These are phyloP conservation scores for Rossbeevera mucosa DNA, from an alignment of 768 basidiomycete genomes.

Conservation along the genomic window DNA sequence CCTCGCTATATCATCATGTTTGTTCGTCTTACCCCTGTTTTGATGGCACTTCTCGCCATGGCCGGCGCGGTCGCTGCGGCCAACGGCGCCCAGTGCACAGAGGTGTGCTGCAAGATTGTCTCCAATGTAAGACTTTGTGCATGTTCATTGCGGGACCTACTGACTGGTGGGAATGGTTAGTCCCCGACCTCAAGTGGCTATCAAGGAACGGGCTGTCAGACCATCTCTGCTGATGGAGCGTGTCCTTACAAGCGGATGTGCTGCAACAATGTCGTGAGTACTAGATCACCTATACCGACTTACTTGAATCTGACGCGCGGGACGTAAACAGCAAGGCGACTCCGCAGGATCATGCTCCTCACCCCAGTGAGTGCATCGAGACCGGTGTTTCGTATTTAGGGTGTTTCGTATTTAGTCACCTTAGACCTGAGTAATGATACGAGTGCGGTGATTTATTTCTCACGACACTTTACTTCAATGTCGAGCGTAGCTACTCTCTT, in stretches of 20 bases:
- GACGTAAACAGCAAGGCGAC: background rate
- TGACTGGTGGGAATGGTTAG: background rate
- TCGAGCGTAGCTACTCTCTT: constrained; percentile 74
- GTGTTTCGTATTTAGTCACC: background rate
- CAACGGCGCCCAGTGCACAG: background rate
- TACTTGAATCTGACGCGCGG: background rate
- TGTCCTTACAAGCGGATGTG: constrained; percentile 5
- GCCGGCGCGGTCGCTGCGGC: background rate
- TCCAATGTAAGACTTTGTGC: background rate
- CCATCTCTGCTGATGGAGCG: background rate
- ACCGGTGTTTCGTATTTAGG: background rate
- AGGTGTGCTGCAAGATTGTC: background rate
- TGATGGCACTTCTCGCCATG: background rate
- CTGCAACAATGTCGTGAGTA: constrained; percentile 2
- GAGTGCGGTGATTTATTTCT: too few relatives aligned
- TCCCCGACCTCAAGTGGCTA: background rate
- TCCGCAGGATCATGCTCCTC: background rate
- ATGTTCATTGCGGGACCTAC: too few relatives aligned
- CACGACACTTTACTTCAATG: background rate
- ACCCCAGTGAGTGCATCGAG: background rate
- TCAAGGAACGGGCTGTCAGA: background rate
- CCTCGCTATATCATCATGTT: constrained; percentile 2
- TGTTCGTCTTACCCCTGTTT: background rate
- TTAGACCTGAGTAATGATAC: background rate
- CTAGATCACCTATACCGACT: background rate